phyloP scores from a whole-genome alignment of 495 filamentous ascomycete genomes.

The Penicillium riverlandense region DNA sequence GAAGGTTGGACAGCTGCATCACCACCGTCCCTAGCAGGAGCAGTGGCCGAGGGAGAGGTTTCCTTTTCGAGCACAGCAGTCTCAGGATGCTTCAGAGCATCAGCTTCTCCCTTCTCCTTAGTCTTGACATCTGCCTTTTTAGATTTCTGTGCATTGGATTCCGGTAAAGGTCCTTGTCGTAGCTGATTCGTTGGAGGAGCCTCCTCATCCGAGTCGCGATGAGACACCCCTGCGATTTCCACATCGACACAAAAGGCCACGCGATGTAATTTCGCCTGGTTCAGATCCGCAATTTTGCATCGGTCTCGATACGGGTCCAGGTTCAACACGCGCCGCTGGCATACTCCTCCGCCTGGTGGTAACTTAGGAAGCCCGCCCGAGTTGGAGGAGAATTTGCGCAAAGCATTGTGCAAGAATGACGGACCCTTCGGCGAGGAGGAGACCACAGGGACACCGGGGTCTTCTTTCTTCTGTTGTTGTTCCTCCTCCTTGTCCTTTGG shows the following conservation, averaged over 20 bases:
- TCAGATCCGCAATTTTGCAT: conserved; percentile 70
- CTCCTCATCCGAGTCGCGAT: conserved; percentile 34
- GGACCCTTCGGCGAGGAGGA: conserved; percentile 62
- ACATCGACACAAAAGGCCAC: conserved; percentile 97
- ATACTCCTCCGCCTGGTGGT: conserved; percentile 46
- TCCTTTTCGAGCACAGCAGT: conserved; percentile 53
- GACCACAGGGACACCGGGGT: conserved; percentile 49
- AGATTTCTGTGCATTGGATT: conserved; percentile 34
- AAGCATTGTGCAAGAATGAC: conserved; percentile 72
- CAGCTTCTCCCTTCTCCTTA: conserved; percentile 63
- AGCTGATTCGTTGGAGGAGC: conserved; percentile 22
- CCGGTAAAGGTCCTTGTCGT: conserved; percentile 14
- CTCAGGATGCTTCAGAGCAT: conserved; percentile 57
- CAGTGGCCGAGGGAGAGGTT: conserved; percentile 1
- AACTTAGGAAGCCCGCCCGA: conserved; percentile 42
- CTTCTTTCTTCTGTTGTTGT: conserved; percentile 24
- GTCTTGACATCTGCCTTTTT: conserved; percentile 51
- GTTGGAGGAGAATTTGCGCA: conserved; percentile 72
- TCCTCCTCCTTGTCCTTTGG: conserved; percentile 52
- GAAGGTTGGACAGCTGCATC: conserved; percentile 1
- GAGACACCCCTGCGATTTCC: conserved; percentile 74
- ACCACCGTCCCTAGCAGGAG: neutral
- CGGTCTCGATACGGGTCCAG: conserved; percentile 72
- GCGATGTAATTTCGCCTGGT: conserved; percentile 70
- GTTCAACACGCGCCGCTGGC: conserved; percentile 77